Conservation (phyloP, 345 rosid genomes). For the Geranium rotundifolium region DNA sequence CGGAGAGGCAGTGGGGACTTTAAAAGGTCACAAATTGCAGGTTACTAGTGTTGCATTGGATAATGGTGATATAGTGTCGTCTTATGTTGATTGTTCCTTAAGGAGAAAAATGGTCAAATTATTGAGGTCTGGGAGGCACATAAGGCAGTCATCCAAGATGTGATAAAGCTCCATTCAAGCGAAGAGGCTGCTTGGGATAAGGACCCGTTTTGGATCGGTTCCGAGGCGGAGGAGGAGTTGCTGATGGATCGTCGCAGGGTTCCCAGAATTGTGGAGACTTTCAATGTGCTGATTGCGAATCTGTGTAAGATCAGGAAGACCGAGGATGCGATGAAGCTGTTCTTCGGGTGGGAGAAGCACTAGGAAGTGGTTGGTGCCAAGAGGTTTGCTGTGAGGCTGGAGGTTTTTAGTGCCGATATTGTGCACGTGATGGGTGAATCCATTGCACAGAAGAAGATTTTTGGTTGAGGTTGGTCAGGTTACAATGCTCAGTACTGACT, state of each 20-base stretch:
- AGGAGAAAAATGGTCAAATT: conserved; percentile 69
- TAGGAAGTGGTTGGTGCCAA: too few species aligned
- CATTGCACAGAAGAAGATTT: too few species aligned
- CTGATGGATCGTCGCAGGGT: conserved; percentile 76
- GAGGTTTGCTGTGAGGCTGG: too few species aligned
- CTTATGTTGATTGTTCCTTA: conserved; percentile 78
- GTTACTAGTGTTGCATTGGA: conserved; percentile 72
- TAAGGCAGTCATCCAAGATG: conserved; percentile 71
- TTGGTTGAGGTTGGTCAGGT: too few species aligned
- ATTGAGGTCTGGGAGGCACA: conserved; percentile 87
- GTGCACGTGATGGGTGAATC: too few species aligned
- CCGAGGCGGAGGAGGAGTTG: conserved; percentile 68
- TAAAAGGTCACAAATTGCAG: conserved; percentile 78
- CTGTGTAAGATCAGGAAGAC: conserved; percentile 77
- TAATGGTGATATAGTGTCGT: conserved; percentile 57
- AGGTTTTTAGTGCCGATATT: too few species aligned
- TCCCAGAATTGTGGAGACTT: conserved; percentile 76
- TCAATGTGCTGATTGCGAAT: conserved; percentile 63
- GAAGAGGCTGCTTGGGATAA: too few species aligned
- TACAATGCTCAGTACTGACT: too few species aligned
- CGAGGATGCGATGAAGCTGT: conserved; percentile 68
- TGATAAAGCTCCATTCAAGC: conserved; percentile 72
- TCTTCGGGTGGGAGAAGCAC: conserved; percentile 58
- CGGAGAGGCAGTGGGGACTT: conserved; percentile 56
- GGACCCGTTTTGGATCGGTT: conserved; percentile 55